These are phyloP conservation scores for Diaporthe vaccinii DNA, from an alignment of 2,329 filamentous ascomycete species.

Conservation along the genomic window DNA sequence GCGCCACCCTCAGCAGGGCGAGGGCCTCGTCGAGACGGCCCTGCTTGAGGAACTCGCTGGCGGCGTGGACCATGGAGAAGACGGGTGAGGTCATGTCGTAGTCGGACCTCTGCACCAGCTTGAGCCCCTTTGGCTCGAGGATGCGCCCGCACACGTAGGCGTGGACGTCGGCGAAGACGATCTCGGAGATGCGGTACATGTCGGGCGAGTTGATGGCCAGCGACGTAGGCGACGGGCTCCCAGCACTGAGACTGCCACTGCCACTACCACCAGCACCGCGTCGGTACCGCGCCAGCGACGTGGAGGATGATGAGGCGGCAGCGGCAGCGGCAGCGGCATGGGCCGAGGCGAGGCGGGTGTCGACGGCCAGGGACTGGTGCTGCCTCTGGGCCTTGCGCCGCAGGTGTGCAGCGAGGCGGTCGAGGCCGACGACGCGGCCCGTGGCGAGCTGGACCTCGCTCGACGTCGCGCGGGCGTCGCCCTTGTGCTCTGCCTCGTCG, in stretches of 20 bases:
- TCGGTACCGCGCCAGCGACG: conserved; percentile 11
- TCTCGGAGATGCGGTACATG: conserved; percentile 37
- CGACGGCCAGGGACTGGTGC: conserved; percentile 17
- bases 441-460: conserved; percentile 39
- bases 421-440: conserved; percentile 39
- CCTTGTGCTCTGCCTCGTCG: conserved; percentile 37
- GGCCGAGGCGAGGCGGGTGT: conserved; percentile 13
- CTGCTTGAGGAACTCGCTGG: conserved; percentile 34
- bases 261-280: background rate
- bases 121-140: background rate
- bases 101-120: conserved; percentile 4
- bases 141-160: conserved; percentile 36
- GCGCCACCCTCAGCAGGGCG: conserved; percentile 34
- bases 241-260: too few relatives aligned
- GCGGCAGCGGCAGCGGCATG: background rate
- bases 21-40: conserved; percentile 36
- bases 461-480: conserved; percentile 34
- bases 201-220: conserved; percentile 31
- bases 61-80: conserved; percentile 35
- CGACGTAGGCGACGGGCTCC: conserved; percentile 33
- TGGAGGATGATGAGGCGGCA: background rate
- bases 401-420: conserved; percentile 39
- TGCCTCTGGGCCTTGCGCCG: conserved; percentile 38
- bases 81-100: conserved; percentile 18
- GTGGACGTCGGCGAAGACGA: conserved; percentile 38